A percentile compares a stretch with the other conserved stretches of the same genome.
These are phyloP conservation scores for Gentiana macrophylla DNA, from an alignment of 257 asterid genomes.

Conservation along the genomic window DNA sequence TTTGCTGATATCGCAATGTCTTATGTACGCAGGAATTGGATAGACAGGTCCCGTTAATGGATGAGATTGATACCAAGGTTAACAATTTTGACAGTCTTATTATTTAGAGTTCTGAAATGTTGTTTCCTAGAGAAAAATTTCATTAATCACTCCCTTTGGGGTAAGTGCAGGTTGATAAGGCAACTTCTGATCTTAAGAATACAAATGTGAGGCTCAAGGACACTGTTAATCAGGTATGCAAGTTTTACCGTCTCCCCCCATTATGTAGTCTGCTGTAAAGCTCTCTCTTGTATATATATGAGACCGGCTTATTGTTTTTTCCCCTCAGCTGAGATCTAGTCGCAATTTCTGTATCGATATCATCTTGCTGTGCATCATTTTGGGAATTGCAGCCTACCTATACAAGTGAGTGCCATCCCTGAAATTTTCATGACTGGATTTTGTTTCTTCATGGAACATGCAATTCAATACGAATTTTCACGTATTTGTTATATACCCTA, in stretches of 20 bases:
- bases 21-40: slow-evolving; percentile 71
- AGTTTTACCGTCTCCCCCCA: background rate
- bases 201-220: slow-evolving; percentile 93
- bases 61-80: slow-evolving; percentile 97
- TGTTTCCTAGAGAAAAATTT: background rate
- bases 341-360: slow-evolving; percentile 94
- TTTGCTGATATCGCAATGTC: slow-evolving; percentile 6
- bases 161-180: slow-evolving; percentile 78
- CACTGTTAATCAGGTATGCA: slow-evolving; percentile 85
- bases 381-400: slow-evolving; percentile 93
- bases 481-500: too few relatives aligned
- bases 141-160: slow-evolving; percentile 2
- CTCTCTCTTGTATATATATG: background rate
- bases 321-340: slow-evolving; percentile 85
- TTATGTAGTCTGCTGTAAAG: background rate
- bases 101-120: background rate
- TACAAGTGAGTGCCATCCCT: slow-evolving; percentile 59
- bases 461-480: too few relatives aligned
- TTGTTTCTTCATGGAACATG: too few relatives aligned
- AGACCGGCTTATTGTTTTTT: slow-evolving; percentile 6
- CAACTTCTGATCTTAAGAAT: slow-evolving; percentile 86
- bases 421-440: too few relatives aligned
- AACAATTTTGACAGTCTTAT: slow-evolving; percentile 7
- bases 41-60: slow-evolving; percentile 98
- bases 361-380: slow-evolving; percentile 72